Conservation (phyloP, 2,329 filamentous ascomycete species). For the Talaromyces sp. region DNA sequence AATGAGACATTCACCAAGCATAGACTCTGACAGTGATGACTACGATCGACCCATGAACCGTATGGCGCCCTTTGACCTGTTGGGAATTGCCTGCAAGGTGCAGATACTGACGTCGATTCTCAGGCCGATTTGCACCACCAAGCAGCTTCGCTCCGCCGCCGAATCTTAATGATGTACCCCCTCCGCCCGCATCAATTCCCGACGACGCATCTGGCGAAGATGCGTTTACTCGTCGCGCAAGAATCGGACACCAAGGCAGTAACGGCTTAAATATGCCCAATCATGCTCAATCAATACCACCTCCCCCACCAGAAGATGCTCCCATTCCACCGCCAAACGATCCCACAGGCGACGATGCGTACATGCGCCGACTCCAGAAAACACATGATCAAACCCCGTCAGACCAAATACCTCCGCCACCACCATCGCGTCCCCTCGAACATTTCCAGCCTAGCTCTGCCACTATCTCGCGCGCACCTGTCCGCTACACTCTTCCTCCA, state of each 20-base stretch:
- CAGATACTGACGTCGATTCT: background rate
- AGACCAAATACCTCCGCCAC: too few relatives aligned
- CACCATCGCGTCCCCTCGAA: slow-evolving; percentile 42
- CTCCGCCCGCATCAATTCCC: slow-evolving; percentile 46
- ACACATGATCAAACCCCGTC: slow-evolving; percentile 21
- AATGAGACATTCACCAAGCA: slow-evolving; percentile 49
- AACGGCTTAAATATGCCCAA: slow-evolving; percentile 18
- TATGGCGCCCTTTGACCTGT: slow-evolving; percentile 34
- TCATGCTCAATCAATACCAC: slow-evolving; percentile 27
- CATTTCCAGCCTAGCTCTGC: slow-evolving; percentile 48
- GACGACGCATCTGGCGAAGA: slow-evolving; percentile 70
- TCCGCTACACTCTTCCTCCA: slow-evolving; percentile 67
- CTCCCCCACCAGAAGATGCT: slow-evolving; percentile 33
- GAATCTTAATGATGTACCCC: slow-evolving; percentile 42
- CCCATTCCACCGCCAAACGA: slow-evolving; percentile 35
- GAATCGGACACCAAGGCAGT: slow-evolving; percentile 52
- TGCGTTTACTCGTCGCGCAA: slow-evolving; percentile 66
- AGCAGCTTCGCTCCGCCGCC: slow-evolving; percentile 57
- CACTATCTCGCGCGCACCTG: slow-evolving; percentile 75
- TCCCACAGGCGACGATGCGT: slow-evolving; percentile 30
- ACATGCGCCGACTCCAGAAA: slow-evolving; percentile 29
- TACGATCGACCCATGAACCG: slow-evolving; percentile 52
- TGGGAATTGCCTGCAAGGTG: background rate
- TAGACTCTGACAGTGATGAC: slow-evolving; percentile 55
- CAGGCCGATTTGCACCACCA: slow-evolving; percentile 56